Percentiles rank a stretch among this genome's conserved stretches.
Evolutionary conservation across 1,139 yeast species (phyloP).

Genomic region (Meyerozyma carpophila): DNA sequence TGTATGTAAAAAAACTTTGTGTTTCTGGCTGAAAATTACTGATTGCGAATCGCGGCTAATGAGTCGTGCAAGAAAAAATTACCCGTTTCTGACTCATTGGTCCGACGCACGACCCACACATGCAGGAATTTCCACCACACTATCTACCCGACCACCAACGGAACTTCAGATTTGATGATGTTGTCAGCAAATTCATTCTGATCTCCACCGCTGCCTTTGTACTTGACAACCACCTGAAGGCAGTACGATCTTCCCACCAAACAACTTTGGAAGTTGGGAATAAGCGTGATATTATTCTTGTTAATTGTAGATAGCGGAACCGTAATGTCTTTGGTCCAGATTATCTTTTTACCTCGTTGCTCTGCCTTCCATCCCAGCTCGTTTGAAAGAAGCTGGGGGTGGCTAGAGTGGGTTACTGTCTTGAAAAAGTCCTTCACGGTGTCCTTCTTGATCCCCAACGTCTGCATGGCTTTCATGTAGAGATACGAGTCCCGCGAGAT

Average conservation of each 20-base stretch:
- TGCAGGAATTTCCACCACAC: not conserved
- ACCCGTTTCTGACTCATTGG: constrained; percentile 25
- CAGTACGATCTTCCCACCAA: constrained; percentile 40
- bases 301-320: constrained; percentile 30
- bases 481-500: constrained; percentile 31
- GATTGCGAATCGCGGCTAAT: constrained; percentile 41
- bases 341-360: constrained; percentile 11
- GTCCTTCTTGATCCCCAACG: constrained; percentile 38
- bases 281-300: constrained; percentile 34
- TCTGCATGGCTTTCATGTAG: constrained; percentile 35
- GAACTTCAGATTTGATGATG: constrained; percentile 34
- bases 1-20: constrained; percentile 1
- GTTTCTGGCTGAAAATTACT: constrained; percentile 7
- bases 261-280: constrained; percentile 42
- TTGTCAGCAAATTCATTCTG: constrained; percentile 32
- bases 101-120: constrained; percentile 13
- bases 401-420: constrained; percentile 16
- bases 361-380: constrained; percentile 26
- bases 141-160: constrained; percentile 34
- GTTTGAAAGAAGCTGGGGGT: constrained; percentile 18
- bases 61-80: constrained; percentile 11
- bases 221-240: constrained; percentile 34
- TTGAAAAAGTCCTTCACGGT: constrained; percentile 34
- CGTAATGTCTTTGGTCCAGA: constrained; percentile 25
- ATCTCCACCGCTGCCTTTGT: constrained; percentile 34